Conservation (phyloP, 768 basidiomycete species). For the Nidula microcarpa region DNA sequence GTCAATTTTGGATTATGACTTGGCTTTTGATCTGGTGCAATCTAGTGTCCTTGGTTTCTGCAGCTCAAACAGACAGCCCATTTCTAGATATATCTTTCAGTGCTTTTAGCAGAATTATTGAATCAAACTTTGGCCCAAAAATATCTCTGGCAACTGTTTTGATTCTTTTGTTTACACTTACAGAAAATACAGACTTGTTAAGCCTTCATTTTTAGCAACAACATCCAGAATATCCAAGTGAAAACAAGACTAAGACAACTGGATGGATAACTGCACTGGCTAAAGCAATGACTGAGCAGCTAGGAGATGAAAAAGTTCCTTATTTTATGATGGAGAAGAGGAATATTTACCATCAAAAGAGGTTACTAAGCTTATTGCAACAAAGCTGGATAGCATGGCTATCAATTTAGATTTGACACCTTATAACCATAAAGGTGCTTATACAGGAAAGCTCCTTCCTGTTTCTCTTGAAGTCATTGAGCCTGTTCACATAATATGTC, state of each 20-base stretch:
- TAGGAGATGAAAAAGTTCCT: not conserved
- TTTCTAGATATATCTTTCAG: not conserved
- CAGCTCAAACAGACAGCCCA: too few species aligned
- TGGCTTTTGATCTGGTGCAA: too few species aligned
- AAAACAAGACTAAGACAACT: not conserved
- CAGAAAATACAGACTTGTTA: not conserved
- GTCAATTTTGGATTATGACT: too few species aligned
- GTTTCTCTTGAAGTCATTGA: conserved; percentile 2
- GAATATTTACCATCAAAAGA: not conserved
- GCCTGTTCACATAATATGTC: conserved; percentile 4
- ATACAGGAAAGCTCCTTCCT: not conserved
- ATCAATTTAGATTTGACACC: not conserved
- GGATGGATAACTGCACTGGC: not conserved
- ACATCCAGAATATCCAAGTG: not conserved
- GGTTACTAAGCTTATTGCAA: too few species aligned
- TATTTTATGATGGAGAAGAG: not conserved
- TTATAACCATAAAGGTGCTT: not conserved
- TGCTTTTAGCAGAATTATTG: not conserved
- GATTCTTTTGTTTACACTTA: not conserved
- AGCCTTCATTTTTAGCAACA: not conserved
- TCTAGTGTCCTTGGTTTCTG: too few species aligned
- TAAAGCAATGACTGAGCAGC: not conserved
- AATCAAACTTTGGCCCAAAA: not conserved
- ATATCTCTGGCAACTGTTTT: not conserved
- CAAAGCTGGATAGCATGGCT: too few species aligned